Evolutionary conservation across 176 grass and related monocot genomes (phyloP).

Genomic region (Aechmea fasciata): DNA sequence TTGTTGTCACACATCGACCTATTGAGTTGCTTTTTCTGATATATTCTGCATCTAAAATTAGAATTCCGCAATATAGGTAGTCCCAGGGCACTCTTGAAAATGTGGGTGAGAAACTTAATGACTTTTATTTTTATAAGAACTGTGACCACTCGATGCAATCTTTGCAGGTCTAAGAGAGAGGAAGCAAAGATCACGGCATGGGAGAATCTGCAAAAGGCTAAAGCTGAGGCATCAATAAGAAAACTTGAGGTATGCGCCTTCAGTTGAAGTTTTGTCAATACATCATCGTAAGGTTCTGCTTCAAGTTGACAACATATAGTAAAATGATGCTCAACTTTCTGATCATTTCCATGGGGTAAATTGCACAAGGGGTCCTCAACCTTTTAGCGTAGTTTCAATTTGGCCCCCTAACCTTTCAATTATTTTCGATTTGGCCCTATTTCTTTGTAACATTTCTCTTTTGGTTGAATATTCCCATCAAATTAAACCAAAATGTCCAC

Average conservation of each 20-base stretch:
- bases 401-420: no score
- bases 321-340: neutral
- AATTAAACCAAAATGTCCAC: no score
- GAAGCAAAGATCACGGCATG: slow-evolving; percentile 79
- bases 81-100: no score
- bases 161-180: slow-evolving; percentile 60
- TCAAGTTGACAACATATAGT: neutral
- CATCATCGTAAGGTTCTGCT: neutral
- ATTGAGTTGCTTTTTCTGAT: slow-evolving; percentile 5
- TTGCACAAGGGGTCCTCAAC: no score
- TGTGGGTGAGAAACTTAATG: neutral
- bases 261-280: neutral
- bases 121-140: slow-evolving; percentile 1
- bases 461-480: no score
- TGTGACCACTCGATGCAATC: slow-evolving; percentile 17
- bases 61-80: neutral
- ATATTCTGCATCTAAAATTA: slow-evolving; percentile 2
- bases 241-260: slow-evolving; percentile 62
- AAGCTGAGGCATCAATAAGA: slow-evolving; percentile 81
- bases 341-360: neutral
- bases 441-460: no score
- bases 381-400: no score
- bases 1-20: no score
- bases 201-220: slow-evolving; percentile 88
- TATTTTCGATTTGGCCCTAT: no score